A percentile compares a stretch with the other conserved stretches of the same genome.
These are phyloP conservation scores for Phoma sp. DNA, from an alignment of 2,329 filamentous ascomycete genomes.

Conservation along the genomic window DNA sequence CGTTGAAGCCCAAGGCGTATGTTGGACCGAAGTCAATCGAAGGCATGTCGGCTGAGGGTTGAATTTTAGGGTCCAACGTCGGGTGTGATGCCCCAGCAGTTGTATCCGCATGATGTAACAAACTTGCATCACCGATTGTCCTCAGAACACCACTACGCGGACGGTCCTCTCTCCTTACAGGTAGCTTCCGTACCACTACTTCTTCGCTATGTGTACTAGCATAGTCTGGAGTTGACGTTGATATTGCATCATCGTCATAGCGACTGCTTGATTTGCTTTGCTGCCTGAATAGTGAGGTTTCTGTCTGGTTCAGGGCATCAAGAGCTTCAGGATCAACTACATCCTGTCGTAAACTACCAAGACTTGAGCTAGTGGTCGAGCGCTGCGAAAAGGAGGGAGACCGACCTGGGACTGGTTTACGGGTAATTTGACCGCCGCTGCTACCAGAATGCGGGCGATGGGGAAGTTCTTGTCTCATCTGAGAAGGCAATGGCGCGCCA, in stretches of 20 bases:
- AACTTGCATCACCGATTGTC: constrained; percentile 69
- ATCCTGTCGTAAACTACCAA: constrained; percentile 53
- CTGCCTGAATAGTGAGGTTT: constrained; percentile 37
- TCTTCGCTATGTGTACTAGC: constrained; percentile 66
- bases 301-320: constrained; percentile 46
- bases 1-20: constrained; percentile 68
- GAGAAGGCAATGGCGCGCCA: constrained; percentile 34
- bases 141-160: constrained; percentile 82
- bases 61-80: constrained; percentile 4
- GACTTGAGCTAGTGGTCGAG: constrained; percentile 52
- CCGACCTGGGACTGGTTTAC: constrained; percentile 54
- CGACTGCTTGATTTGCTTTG: constrained; percentile 57
- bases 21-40: constrained; percentile 88
- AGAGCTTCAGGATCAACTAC: constrained; percentile 56
- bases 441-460: constrained; percentile 36
- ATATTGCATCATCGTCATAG: constrained; percentile 69
- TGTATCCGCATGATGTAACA: constrained; percentile 49
- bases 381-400: constrained; percentile 47
- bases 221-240: constrained; percentile 77
- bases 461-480: constrained; percentile 32
- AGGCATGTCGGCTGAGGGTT: constrained; percentile 65
- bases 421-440: constrained; percentile 36
- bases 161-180: constrained; percentile 66
- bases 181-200: constrained; percentile 47
- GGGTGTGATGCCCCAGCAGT: constrained; percentile 6